Evolutionary conservation across 768 basidiomycete genomes (phyloP).

Genomic region (Trametes meyenii): DNA sequence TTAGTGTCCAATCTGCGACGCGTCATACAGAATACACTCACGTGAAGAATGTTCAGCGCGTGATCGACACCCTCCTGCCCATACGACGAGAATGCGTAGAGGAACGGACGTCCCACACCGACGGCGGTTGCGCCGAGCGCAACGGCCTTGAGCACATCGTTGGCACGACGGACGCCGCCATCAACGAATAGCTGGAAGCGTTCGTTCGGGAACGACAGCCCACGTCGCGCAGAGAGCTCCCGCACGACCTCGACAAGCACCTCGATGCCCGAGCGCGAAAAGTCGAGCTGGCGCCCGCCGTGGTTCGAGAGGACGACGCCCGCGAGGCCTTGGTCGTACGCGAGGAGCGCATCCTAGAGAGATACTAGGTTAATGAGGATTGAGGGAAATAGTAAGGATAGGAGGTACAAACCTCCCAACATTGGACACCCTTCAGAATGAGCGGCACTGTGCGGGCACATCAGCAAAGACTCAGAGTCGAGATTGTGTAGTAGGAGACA

Average conservation of each 20-base stretch:
- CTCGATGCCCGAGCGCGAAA: slow-evolving; percentile 43
- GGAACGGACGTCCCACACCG: slow-evolving; percentile 83
- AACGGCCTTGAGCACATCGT: slow-evolving; percentile 86
- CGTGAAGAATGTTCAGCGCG: slow-evolving; percentile 77
- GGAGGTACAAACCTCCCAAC: slow-evolving; percentile 48
- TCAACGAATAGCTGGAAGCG: slow-evolving; percentile 88
- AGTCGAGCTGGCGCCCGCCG: slow-evolving; percentile 61
- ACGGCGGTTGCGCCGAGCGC: slow-evolving; percentile 92
- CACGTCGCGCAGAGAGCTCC: slow-evolving; percentile 65
- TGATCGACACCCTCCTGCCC: slow-evolving; percentile 86
- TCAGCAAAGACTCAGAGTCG: not conserved
- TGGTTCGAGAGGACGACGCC: slow-evolving; percentile 64
- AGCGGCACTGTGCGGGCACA: slow-evolving; percentile 47
- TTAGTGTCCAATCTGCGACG: not conserved
- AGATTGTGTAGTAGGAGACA: too few relatives aligned
- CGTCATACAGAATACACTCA: slow-evolving; percentile 36
- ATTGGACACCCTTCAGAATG: slow-evolving; percentile 66
- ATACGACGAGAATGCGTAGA: slow-evolving; percentile 89
- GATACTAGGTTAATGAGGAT: not conserved
- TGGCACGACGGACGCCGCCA: slow-evolving; percentile 92
- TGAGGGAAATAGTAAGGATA: not conserved
- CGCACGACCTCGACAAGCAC: slow-evolving; percentile 69
- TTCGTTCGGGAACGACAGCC: slow-evolving; percentile 74
- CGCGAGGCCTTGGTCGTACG: slow-evolving; percentile 46
- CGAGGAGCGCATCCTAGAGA: slow-evolving; percentile 50